phyloP scores from a whole-genome alignment of 2,329 filamentous ascomycete species.

The Hypomyces rosellus region DNA sequence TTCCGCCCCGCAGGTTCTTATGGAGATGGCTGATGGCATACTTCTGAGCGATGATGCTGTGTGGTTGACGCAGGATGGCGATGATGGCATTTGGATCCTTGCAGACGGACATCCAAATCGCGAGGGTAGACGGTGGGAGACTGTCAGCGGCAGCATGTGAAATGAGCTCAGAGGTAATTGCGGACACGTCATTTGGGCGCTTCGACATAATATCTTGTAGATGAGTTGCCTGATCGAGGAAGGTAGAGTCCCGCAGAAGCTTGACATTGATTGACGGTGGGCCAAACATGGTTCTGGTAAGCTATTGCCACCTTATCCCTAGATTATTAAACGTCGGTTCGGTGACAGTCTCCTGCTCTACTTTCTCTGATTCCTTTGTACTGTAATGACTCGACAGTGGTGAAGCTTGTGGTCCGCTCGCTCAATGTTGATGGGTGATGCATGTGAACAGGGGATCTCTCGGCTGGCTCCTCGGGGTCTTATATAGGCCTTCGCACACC shows the following conservation, averaged over 20 bases:
- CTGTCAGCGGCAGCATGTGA: not conserved
- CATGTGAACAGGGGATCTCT: no score
- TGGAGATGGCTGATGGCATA: not conserved
- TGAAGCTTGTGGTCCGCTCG: no score
- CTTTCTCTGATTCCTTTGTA: no score
- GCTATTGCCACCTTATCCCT: no score
- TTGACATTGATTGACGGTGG: not conserved
- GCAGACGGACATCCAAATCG: not conserved
- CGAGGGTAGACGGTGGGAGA: constrained; percentile 1
- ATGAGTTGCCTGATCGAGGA: not conserved
- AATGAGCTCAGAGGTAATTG: constrained; percentile 5
- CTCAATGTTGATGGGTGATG: no score
- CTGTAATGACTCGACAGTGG: no score
- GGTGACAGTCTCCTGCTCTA: no score
- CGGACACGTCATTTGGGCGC: not conserved
- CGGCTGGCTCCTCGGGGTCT: no score
- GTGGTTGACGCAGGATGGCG: not conserved
- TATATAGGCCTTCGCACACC: no score
- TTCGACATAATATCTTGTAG: not conserved
- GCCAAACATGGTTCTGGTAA: not conserved
- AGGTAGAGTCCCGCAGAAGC: not conserved
- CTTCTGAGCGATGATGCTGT: not conserved
- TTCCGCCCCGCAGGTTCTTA: constrained; percentile 1
- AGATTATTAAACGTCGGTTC: no score
- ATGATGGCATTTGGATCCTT: not conserved